A percentile compares a stretch with the other conserved stretches of the same genome.
These are phyloP conservation scores for Suillus sp. DNA, from an alignment of 768 basidiomycete genomes.

Conservation along the genomic window DNA sequence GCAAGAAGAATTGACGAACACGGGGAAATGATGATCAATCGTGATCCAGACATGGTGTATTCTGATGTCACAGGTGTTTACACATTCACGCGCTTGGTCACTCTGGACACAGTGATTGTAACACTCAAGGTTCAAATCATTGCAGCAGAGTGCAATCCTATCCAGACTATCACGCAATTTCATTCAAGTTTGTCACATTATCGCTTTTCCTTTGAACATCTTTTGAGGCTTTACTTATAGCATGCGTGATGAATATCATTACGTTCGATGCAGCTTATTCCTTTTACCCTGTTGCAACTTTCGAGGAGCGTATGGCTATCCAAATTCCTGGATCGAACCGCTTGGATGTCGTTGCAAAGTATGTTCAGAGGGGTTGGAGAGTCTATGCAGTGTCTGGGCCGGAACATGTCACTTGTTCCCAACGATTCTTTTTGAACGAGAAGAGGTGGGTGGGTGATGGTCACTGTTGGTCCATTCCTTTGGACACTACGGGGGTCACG, in stretches of 20 bases:
- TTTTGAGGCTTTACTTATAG: slow-evolving; percentile 21
- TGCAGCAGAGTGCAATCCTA: slow-evolving; percentile 29
- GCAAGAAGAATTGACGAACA: slow-evolving; percentile 1
- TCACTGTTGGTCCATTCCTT: slow-evolving; percentile 32
- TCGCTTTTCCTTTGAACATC: neutral
- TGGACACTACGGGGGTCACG: slow-evolving; percentile 25
- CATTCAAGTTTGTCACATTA: slow-evolving; percentile 45
- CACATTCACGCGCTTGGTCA: slow-evolving; percentile 26
- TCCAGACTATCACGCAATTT: slow-evolving; percentile 44
- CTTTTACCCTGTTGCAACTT: slow-evolving; percentile 44
- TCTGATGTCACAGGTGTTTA: slow-evolving; percentile 19
- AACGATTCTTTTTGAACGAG: slow-evolving; percentile 21
- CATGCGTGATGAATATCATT: slow-evolving; percentile 48
- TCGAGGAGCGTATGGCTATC: slow-evolving; percentile 35
- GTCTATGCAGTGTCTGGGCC: slow-evolving; percentile 19
- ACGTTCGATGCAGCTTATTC: slow-evolving; percentile 42
- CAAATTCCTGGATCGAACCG: slow-evolving; percentile 8
- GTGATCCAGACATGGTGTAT: neutral
- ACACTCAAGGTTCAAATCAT: slow-evolving; percentile 44
- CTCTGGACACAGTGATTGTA: neutral
- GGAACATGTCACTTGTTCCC: neutral
- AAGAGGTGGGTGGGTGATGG: slow-evolving; percentile 36
- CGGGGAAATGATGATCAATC: neutral
- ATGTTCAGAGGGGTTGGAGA: slow-evolving; percentile 40
- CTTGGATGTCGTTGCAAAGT: slow-evolving; percentile 32